Evolutionary conservation across 257 asterid species (phyloP).

Genomic region (Misopates orontium): DNA sequence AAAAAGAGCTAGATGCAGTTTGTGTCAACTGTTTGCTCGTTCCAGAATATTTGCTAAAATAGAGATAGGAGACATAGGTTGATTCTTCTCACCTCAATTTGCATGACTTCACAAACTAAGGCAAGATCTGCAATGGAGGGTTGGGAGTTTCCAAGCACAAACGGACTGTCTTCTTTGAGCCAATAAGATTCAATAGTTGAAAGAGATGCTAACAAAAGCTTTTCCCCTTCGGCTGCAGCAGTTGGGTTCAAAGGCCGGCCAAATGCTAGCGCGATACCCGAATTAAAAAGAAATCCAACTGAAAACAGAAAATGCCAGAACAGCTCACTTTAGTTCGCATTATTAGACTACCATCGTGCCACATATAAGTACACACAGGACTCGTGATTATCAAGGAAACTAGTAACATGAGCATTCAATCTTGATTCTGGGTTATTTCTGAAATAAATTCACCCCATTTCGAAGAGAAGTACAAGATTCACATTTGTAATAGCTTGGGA

Average conservation of each 20-base stretch:
- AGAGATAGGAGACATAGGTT: slow-evolving; percentile 14
- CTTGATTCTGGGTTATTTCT: not conserved
- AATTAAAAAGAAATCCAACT: slow-evolving; percentile 51
- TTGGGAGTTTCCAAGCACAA: slow-evolving; percentile 66
- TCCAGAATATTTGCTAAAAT: too few relatives aligned
- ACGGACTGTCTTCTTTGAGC: slow-evolving; percentile 63
- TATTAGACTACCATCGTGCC: not conserved
- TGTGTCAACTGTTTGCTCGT: too few relatives aligned
- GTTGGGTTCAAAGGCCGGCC: slow-evolving; percentile 56
- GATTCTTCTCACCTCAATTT: slow-evolving; percentile 54
- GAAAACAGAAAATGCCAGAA: slow-evolving; percentile 28
- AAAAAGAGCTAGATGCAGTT: too few relatives aligned
- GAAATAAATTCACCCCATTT: not conserved
- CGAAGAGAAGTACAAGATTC: not conserved
- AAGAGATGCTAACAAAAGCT: slow-evolving; percentile 58
- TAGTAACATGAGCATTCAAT: not conserved
- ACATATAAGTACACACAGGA: too few relatives aligned
- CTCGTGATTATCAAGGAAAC: not conserved
- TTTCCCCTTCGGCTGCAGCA: slow-evolving; percentile 76
- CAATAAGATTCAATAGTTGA: slow-evolving; percentile 57
- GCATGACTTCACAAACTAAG: slow-evolving; percentile 77
- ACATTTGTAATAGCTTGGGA: not conserved
- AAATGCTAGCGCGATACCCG: slow-evolving; percentile 41
- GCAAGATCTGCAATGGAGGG: slow-evolving; percentile 88
- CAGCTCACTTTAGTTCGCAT: not conserved